phyloP scores from a whole-genome alignment of 352 stramenopile genomes.

The Bremia lactucae region DNA sequence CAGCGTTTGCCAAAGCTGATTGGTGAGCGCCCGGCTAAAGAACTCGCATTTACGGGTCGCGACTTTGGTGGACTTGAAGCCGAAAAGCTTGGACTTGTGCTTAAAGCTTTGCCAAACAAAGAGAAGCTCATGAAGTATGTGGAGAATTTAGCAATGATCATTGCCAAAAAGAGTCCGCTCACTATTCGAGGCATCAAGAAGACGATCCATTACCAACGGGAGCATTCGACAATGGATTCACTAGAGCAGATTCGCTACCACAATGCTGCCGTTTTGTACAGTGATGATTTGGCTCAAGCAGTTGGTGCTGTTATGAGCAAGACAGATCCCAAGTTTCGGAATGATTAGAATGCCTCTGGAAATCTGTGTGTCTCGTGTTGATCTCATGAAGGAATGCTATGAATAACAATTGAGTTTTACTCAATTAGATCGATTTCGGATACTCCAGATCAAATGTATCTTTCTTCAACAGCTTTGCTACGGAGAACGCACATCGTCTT shows the following conservation, averaged over 20 bases:
- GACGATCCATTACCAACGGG: slow-evolving; percentile 78
- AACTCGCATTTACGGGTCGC: slow-evolving; percentile 77
- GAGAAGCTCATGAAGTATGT: slow-evolving; percentile 53
- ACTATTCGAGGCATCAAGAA: slow-evolving; percentile 84
- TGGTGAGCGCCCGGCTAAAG: slow-evolving; percentile 75
- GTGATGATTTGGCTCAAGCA: slow-evolving; percentile 68
- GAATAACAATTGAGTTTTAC: no score
- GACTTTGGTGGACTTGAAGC: slow-evolving; percentile 71
- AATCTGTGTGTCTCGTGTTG: no score
- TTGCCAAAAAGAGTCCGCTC: slow-evolving; percentile 78
- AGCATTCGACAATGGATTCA: slow-evolving; percentile 71
- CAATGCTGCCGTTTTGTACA: slow-evolving; percentile 79
- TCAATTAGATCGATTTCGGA: no score
- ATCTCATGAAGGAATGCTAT: no score
- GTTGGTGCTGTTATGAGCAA: slow-evolving; percentile 68
- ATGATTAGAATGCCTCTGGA: no score
- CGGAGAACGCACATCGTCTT: no score
- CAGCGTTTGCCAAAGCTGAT: slow-evolving; percentile 80
- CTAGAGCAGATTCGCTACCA: slow-evolving; percentile 76
- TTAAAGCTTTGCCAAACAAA: slow-evolving; percentile 53
- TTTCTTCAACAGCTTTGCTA: no score
- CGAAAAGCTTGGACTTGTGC: slow-evolving; percentile 62
- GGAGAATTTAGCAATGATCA: slow-evolving; percentile 35
- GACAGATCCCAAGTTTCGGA: slow-evolving; percentile 45
- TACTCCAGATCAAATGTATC: no score